Percentiles rank a stretch among this genome's conserved stretches.
Evolutionary conservation across 2,329 filamentous ascomycete genomes (phyloP).

Genomic region (Arthroderma sp.): DNA sequence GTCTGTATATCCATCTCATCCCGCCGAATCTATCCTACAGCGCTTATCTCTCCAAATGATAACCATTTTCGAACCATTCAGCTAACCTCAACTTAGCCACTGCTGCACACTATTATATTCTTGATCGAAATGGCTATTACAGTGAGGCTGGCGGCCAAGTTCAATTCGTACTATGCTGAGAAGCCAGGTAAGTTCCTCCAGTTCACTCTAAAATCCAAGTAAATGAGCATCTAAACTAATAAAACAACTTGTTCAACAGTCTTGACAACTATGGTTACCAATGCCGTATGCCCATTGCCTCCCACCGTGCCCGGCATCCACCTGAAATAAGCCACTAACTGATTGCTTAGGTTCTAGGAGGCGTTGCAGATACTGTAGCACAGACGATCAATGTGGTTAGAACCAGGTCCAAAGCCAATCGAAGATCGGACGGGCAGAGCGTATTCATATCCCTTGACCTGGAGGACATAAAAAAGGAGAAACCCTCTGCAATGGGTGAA

Average conservation of each 20-base stretch:
- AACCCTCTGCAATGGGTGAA: constrained; percentile 51
- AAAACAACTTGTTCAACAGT: constrained; percentile 37
- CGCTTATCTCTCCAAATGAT: background rate
- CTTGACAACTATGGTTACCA: constrained; percentile 97
- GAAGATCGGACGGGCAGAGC: constrained; percentile 21
- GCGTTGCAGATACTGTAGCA: constrained; percentile 90
- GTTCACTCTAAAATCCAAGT: background rate
- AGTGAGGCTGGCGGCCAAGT: constrained; percentile 68
- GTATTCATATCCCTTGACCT: constrained; percentile 67
- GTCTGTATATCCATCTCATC: constrained; percentile 18
- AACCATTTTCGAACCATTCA: constrained; percentile 3
- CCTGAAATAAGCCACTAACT: background rate
- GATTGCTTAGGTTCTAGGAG: constrained; percentile 57
- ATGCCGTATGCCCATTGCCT: constrained; percentile 50
- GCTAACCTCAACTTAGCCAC: constrained; percentile 46
- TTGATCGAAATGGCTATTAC: constrained; percentile 79
- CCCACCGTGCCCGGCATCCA: background rate
- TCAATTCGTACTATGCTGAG: constrained; percentile 87
- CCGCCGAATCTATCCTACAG: background rate
- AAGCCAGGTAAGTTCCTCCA: constrained; percentile 52
- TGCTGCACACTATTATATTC: constrained; percentile 74
- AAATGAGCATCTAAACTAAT: constrained; percentile 11
- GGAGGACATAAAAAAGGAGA: constrained; percentile 71
- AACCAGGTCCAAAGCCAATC: constrained; percentile 42
- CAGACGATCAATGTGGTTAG: constrained; percentile 78